These are phyloP conservation scores for Wickerhamiella australiensis DNA, from an alignment of 805 yeast species.

Conservation along the genomic window DNA sequence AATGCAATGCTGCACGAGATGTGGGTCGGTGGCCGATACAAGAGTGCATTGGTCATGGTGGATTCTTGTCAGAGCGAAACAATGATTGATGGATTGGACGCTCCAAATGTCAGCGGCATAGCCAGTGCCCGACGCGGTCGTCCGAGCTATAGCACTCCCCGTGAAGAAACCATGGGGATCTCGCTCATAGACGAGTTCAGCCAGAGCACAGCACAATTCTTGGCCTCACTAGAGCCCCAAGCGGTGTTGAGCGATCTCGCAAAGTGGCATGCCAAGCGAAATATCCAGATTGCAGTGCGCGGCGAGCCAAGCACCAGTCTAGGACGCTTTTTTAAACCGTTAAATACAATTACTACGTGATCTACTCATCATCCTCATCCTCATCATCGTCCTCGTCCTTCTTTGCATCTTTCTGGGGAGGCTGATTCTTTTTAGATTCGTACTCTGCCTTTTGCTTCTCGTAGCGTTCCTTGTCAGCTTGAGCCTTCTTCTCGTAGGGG, in stretches of 20 bases:
- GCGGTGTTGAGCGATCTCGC: not conserved
- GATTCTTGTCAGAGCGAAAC: constrained; percentile 12
- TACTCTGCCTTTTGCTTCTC: constrained; percentile 84
- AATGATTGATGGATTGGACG: not conserved
- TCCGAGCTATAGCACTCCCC: not conserved
- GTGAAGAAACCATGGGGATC: constrained; percentile 6
- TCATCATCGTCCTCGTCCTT: constrained; percentile 5
- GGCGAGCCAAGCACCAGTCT: not conserved
- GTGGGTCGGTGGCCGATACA: constrained; percentile 2
- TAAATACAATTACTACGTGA: constrained; percentile 6
- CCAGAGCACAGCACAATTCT: not conserved
- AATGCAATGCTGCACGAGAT: not conserved
- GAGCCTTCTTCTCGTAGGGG: constrained; percentile 90
- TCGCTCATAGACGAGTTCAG: constrained; percentile 8
- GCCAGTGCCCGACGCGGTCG: constrained; percentile 5
- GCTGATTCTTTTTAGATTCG: constrained; percentile 21
- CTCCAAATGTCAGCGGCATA: not conserved
- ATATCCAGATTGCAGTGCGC: not conserved
- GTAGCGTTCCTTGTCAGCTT: constrained; percentile 93
- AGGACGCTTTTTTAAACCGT: not conserved
- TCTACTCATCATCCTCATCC: constrained; percentile 3
- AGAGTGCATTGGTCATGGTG: not conserved
- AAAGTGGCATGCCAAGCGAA: not conserved
- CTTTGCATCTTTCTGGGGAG: not conserved
- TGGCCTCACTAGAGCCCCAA: not conserved